Evolutionary conservation across 208 protist genomes (phyloP).

Genomic region (Leishmania tropica): DNA sequence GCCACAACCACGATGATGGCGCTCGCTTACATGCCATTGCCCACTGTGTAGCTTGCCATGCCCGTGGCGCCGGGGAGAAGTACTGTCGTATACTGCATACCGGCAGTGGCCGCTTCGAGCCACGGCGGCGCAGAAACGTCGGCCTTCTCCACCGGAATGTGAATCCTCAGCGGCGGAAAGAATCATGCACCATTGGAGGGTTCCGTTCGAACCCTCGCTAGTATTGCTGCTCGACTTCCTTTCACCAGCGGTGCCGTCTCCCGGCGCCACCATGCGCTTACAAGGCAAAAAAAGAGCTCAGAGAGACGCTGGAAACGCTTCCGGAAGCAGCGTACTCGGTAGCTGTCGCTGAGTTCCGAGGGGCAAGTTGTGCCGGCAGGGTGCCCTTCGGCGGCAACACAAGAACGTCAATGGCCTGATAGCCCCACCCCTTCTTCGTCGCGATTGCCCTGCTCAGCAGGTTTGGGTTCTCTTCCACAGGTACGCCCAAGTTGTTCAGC

Average conservation of each 20-base stretch:
- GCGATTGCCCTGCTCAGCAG: conserved; percentile 21
- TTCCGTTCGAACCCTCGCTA: background rate
- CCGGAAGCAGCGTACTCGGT: background rate
- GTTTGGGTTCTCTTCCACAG: conserved; percentile 19
- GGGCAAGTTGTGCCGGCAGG: background rate
- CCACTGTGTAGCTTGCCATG: background rate
- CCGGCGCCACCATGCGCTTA: too few relatives aligned
- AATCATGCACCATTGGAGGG: too few relatives aligned
- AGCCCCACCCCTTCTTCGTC: conserved; percentile 28
- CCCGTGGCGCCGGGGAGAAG: too few relatives aligned
- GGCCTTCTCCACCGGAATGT: background rate
- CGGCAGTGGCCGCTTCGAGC: conserved; percentile 17
- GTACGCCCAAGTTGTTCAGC: conserved; percentile 26
- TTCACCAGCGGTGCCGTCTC: background rate
- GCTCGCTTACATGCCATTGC: background rate
- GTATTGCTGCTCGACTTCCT: background rate
- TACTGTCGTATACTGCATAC: conserved; percentile 9
- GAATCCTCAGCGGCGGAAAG: conserved; percentile 8
- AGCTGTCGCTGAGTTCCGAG: background rate
- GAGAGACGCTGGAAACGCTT: background rate
- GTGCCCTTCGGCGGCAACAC: background rate
- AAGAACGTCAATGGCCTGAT: conserved; percentile 23
- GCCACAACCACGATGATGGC: background rate
- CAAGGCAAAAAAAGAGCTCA: background rate
- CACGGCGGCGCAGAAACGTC: conserved; percentile 12